phyloP scores from a whole-genome alignment of 257 asterid species.

The Nicotiana tomentosiformis region DNA sequence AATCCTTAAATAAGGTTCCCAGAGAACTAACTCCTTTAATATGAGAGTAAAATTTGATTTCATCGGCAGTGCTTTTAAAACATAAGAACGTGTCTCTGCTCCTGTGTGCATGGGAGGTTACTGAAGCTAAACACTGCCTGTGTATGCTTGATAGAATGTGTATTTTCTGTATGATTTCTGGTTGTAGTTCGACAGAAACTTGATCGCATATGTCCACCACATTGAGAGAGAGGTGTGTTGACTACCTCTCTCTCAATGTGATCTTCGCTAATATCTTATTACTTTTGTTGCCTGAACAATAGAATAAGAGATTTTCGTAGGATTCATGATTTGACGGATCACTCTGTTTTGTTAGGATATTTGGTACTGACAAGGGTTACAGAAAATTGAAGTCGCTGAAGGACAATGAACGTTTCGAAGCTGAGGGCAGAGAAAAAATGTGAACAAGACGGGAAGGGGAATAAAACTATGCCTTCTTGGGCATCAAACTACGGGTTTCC shows the following conservation, averaged over 20 bases:
- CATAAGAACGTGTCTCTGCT: background rate
- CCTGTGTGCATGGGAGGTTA: background rate
- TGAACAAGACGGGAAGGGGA: constrained; percentile 2
- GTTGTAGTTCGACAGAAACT: background rate
- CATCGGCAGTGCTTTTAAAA: no score
- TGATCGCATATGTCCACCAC: background rate
- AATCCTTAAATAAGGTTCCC: background rate
- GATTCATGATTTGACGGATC: background rate
- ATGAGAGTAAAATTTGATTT: background rate
- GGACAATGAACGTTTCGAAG: constrained; percentile 33
- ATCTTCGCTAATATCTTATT: background rate
- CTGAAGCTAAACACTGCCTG: background rate
- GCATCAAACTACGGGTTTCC: background rate
- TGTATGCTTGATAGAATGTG: background rate
- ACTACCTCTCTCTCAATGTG: background rate
- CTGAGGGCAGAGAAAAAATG: constrained; percentile 32
- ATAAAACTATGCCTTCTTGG: background rate
- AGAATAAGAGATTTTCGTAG: background rate
- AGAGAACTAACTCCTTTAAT: background rate
- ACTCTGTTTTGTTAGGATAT: constrained; percentile 45
- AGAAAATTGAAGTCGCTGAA: constrained; percentile 75
- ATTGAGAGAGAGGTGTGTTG: background rate
- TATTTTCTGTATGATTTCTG: background rate
- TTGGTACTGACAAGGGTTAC: constrained; percentile 84
- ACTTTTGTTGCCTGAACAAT: background rate